Base-by-base conservation (phyloP, 192 early-diverging fungal genomes). In the Funneliformis geosporum region DNA sequence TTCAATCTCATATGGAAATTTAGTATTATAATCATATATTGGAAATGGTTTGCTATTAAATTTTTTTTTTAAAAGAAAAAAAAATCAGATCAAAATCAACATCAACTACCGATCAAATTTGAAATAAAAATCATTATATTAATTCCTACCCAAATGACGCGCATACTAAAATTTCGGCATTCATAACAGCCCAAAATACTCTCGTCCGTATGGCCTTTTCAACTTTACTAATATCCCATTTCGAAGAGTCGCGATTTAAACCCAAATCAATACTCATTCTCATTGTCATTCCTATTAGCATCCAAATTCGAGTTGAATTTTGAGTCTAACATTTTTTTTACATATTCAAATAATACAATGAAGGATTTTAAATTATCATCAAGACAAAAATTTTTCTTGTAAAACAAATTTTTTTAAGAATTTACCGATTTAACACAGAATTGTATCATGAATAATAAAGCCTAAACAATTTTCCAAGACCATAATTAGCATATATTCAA, bases 221-320 rank as follows among this genome's bases (percentile, higher is more conserved):
- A 11, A 82, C 47, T 46, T 67, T 74, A 40, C 76, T 33, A n/a
- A 84, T 79, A 75, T 86, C 83, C 82, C 85, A 83, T 27, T 88
- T 87, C 40, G 83, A 83, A 66, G 84, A 87, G 68, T 93, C 90
- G 23, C 92, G 87, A 78, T 95, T 88, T 40, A 95, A 80, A 14
- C 92, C 92, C 42, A 95, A 74, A 64, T 93, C 92, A 75, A 89
- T 87, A 28, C 91, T 90, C 88, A 93, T 93, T 39, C 90, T 83
- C 72, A 93, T 90, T 39, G 92, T 89, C 61, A 86, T 44, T 0
- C 85, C 85, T 33, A 86, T 79, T 73, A 74, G 81, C 82, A 83
- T 86, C 85, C 85, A 86, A 27, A 83, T 43, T 46, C 75, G 40
- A 23, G 28, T 39, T n/a, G 74, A 62, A 25, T 76, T 61, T 40